phyloP scores from a whole-genome alignment of 1,139 yeast species.

The Schwanniomyces etchellsii region DNA sequence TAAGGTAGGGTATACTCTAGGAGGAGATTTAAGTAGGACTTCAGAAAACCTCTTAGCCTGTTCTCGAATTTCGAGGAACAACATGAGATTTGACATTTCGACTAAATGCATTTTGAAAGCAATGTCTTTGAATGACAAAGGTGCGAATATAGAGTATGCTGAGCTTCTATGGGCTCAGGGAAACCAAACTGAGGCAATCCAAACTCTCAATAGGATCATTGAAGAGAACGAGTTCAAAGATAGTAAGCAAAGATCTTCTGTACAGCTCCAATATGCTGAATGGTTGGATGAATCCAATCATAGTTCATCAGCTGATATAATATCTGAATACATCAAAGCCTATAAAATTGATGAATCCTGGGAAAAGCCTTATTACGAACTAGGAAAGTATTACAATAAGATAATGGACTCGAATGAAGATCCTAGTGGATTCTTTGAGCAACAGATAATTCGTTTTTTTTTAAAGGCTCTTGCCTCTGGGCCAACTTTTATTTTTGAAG shows the following conservation, averaged over 20 bases:
- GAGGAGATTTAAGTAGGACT: constrained; percentile 21
- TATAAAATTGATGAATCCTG: constrained; percentile 52
- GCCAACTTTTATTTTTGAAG: constrained; percentile 68
- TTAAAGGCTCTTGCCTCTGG: constrained; percentile 67
- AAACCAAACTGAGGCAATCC: constrained; percentile 80
- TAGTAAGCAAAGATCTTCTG: constrained; percentile 33
- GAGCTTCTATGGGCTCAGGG: constrained; percentile 88
- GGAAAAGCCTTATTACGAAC: constrained; percentile 77
- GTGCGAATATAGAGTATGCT: constrained; percentile 76
- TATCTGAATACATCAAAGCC: constrained; percentile 62
- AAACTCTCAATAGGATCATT: constrained; percentile 47
- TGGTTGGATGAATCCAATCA: constrained; percentile 91
- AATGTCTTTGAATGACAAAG: constrained; percentile 39
- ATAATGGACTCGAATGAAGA: constrained; percentile 58
- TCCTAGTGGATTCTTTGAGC: constrained; percentile 60
- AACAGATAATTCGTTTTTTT: constrained; percentile 58
- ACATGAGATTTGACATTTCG: constrained; percentile 68
- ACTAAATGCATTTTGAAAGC: constrained; percentile 71
- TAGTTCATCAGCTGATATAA: constrained; percentile 69
- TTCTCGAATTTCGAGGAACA: constrained; percentile 64
- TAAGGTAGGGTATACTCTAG: constrained; percentile 47
- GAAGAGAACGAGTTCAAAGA: constrained; percentile 13
- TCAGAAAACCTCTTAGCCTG: constrained; percentile 53
- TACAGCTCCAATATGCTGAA: constrained; percentile 72
- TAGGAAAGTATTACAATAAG: constrained; percentile 78